Percentiles rank a stretch among this genome's conserved stretches.
Conservation (phyloP, 768 basidiomycete genomes). For the Tricholoma sp. region DNA sequence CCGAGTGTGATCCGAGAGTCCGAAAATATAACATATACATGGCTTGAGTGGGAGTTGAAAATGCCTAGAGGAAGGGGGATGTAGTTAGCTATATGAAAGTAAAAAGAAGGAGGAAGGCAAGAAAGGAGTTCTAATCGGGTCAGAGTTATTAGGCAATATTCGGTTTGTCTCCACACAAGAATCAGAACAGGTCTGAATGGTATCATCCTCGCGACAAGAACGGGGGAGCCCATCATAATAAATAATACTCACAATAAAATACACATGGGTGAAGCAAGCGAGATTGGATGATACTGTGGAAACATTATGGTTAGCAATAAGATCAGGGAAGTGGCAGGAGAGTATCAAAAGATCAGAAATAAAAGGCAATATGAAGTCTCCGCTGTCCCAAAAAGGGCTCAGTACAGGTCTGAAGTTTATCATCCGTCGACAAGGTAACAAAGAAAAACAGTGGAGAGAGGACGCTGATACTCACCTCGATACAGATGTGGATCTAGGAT, state of each 20-base stretch:
- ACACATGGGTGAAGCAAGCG: slow-evolving; percentile 10
- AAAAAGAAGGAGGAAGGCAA: background rate
- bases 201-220: slow-evolving; percentile 34
- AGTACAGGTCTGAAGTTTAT: slow-evolving; percentile 74
- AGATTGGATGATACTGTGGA: background rate
- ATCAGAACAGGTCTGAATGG: slow-evolving; percentile 67
- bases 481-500: slow-evolving; percentile 13
- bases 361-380: slow-evolving; percentile 66
- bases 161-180: slow-evolving; percentile 50
- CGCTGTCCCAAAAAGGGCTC: slow-evolving; percentile 46
- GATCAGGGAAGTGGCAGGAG: slow-evolving; percentile 1
- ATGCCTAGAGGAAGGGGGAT: background rate
- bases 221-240: background rate
- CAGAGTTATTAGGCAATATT: slow-evolving; percentile 49
- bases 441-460: slow-evolving; percentile 3
- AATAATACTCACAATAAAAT: slow-evolving; percentile 30
- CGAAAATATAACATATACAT: background rate
- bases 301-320: slow-evolving; percentile 12
- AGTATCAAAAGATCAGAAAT: slow-evolving; percentile 29
- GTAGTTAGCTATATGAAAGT: background rate
- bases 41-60: too few relatives aligned
- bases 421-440: slow-evolving; percentile 39
- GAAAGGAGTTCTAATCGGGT: slow-evolving; percentile 9
- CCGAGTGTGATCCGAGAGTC: background rate
- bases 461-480: slow-evolving; percentile 6